Conservation (phyloP, 2,329 filamentous ascomycete species). For the Penicillium expansum region DNA sequence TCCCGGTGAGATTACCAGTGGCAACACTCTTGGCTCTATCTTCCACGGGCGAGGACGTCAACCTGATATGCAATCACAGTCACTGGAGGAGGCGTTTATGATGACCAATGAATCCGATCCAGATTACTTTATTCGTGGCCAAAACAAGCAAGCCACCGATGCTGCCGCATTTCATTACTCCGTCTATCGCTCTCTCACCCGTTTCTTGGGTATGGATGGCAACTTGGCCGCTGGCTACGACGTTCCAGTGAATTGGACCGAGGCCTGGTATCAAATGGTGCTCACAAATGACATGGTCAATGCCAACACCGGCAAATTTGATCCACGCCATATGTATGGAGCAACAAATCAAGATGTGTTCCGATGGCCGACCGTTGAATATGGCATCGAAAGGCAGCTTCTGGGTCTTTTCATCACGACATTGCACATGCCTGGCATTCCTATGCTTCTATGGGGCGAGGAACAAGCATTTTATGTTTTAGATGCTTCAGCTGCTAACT, state of each 20-base stretch:
- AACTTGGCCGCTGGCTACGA: conserved; percentile 55
- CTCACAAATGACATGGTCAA: conserved; percentile 61
- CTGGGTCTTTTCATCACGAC: conserved; percentile 60
- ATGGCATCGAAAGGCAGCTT: conserved; percentile 58
- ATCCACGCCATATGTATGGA: conserved; percentile 64
- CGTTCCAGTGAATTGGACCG: conserved; percentile 53
- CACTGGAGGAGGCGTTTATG: conserved; percentile 49
- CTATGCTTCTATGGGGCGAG: conserved; percentile 62
- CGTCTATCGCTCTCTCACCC: conserved; percentile 60
- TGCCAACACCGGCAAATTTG: conserved; percentile 59
- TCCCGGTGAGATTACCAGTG: conserved; percentile 62
- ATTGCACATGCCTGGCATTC: conserved; percentile 60
- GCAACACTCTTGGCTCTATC: conserved; percentile 59
- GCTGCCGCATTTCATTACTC: conserved; percentile 63
- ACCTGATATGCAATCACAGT: conserved; percentile 51
- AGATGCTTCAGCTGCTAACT: conserved; percentile 63
- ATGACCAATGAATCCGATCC: conserved; percentile 46
- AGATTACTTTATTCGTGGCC: conserved; percentile 52
- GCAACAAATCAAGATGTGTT: conserved; percentile 66
- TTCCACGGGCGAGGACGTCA: conserved; percentile 63
- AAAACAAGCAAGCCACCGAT: conserved; percentile 56
- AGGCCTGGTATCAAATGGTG: conserved; percentile 57
- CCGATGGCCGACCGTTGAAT: conserved; percentile 59
- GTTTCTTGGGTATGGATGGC: conserved; percentile 61
- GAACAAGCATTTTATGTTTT: conserved; percentile 64